Evolutionary conservation across 495 filamentous ascomycete genomes (phyloP).

Genomic region (Aspergillus mulundensis): DNA sequence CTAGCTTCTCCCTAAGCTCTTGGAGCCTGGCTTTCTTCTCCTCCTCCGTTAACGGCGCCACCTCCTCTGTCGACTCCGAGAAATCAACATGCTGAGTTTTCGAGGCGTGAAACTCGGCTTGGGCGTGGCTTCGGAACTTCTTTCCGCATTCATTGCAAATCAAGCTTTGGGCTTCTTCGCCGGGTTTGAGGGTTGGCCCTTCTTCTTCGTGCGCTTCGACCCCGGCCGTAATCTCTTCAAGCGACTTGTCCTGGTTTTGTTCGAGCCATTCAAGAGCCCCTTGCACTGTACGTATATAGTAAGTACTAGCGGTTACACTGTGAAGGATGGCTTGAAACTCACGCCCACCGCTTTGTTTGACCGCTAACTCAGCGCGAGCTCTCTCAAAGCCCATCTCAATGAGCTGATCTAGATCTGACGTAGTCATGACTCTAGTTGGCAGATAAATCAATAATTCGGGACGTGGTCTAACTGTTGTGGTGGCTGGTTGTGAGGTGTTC

Average conservation of each 20-base stretch:
- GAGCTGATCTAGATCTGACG: slow-evolving; percentile 74
- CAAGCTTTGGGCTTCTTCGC: slow-evolving; percentile 59
- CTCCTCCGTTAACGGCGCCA: slow-evolving; percentile 85
- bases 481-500: background rate
- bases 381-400: slow-evolving; percentile 94
- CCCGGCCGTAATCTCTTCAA: slow-evolving; percentile 65
- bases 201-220: slow-evolving; percentile 35
- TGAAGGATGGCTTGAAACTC: slow-evolving; percentile 28
- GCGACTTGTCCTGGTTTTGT: slow-evolving; percentile 73
- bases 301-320: background rate
- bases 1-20: slow-evolving; percentile 67
- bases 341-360: slow-evolving; percentile 74
- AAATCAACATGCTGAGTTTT: slow-evolving; percentile 92
- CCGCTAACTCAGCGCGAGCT: slow-evolving; percentile 72
- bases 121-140: slow-evolving; percentile 73
- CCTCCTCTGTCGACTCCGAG: slow-evolving; percentile 84
- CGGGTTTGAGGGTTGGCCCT: slow-evolving; percentile 54
- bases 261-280: slow-evolving; percentile 93
- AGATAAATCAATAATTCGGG: background rate
- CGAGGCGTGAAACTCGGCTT: slow-evolving; percentile 85
- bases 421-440: slow-evolving; percentile 53
- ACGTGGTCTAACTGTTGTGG: background rate
- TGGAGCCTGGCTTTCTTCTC: slow-evolving; percentile 77
- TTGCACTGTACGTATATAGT: slow-evolving; percentile 54
- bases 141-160: slow-evolving; percentile 92